A percentile compares a stretch with the other conserved stretches of the same genome.
phyloP scores from a whole-genome alignment of 163 green algal species.

The Coccomyxa subellipsoidea region DNA sequence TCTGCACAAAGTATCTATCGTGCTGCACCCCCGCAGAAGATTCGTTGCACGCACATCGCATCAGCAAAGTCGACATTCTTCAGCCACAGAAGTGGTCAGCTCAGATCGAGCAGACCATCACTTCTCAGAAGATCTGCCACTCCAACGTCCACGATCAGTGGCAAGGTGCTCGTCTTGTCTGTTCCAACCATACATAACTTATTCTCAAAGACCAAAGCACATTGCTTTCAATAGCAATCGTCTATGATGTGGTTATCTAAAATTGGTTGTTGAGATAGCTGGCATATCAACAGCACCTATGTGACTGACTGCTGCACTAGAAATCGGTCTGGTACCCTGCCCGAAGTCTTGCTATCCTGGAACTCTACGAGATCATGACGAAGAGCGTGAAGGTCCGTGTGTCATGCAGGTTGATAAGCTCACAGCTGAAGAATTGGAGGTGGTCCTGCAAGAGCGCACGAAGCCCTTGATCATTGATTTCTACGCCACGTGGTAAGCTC shows the following conservation, averaged over 20 bases:
- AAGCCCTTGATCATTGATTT: conserved; percentile 92
- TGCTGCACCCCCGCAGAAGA: neutral
- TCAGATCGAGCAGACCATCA: neutral
- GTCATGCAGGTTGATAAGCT: conserved; percentile 69
- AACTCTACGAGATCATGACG: too few species aligned
- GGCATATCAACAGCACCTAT: too few species aligned
- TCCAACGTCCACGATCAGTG: neutral
- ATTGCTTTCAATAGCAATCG: too few species aligned
- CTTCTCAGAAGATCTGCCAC: neutral
- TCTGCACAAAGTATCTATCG: neutral
- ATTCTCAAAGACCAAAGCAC: too few species aligned
- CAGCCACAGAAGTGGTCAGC: neutral
- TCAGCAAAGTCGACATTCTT: neutral
- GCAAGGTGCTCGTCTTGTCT: too few species aligned
- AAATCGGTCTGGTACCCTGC: too few species aligned
- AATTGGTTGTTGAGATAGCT: too few species aligned
- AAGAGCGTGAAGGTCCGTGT: neutral
- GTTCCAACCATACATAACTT: too few species aligned
- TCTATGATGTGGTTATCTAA: too few species aligned
- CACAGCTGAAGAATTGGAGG: conserved; percentile 78
- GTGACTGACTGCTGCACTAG: too few species aligned
- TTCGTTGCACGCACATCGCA: neutral
- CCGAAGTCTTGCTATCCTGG: too few species aligned
- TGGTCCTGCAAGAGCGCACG: conserved; percentile 66
- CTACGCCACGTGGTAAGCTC: conserved; percentile 93